Evolutionary conservation across 331 rosid species (phyloP).

Genomic region (Ulmus americana): DNA sequence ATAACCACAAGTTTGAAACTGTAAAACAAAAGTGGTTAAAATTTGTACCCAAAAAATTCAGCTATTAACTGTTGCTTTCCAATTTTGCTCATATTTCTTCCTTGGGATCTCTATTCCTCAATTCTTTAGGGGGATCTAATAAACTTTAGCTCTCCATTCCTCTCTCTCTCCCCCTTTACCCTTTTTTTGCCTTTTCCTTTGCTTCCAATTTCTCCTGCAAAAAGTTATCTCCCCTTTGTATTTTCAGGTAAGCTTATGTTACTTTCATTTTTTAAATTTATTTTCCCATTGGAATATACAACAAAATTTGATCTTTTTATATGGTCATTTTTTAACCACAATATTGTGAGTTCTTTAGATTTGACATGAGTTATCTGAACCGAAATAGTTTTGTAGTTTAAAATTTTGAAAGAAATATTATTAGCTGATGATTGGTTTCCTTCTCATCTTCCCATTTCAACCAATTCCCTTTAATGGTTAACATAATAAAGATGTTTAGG

Average conservation of each 20-base stretch:
- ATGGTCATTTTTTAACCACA: background rate
- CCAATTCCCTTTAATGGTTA: no score
- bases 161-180: slow-evolving; percentile 16
- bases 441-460: no score
- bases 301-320: background rate
- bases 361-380: background rate
- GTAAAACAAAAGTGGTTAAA: slow-evolving; percentile 24
- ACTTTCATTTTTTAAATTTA: background rate
- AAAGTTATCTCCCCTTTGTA: background rate
- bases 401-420: background rate
- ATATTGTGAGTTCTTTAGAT: background rate
- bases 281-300: background rate
- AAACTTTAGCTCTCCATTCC: background rate
- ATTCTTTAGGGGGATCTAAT: slow-evolving; percentile 14
- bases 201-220: slow-evolving; percentile 6
- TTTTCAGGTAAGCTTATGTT: background rate
- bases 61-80: slow-evolving; percentile 16
- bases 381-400: background rate
- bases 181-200: slow-evolving; percentile 4
- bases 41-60: slow-evolving; percentile 13
- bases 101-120: slow-evolving; percentile 10
- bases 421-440: no score
- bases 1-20: slow-evolving; percentile 38
- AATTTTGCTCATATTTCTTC: slow-evolving; percentile 10
- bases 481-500: no score